These are phyloP conservation scores for Penicillium sp. DNA, from an alignment of 2,329 filamentous ascomycete species.

Conservation along the genomic window DNA sequence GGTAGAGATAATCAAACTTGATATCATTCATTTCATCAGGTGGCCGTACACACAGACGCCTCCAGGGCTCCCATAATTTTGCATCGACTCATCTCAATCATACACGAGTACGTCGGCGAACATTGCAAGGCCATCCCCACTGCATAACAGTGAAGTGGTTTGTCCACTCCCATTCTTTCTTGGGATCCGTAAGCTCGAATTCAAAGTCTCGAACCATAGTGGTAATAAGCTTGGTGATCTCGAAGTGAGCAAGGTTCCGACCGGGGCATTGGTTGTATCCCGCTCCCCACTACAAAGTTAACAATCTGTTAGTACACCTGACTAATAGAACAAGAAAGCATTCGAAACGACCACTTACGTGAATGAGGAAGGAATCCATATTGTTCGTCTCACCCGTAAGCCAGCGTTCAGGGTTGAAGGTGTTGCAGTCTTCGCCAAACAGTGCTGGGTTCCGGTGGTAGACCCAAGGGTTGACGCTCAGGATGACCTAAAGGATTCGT, in stretches of 20 bases:
- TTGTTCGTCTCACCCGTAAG: constrained; percentile 2
- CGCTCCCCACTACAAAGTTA: constrained; percentile 6
- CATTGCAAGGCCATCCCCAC: constrained; percentile 6
- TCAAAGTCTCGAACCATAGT: constrained; percentile 12
- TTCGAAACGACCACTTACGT: constrained; percentile 6
- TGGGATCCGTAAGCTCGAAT: constrained; percentile 7
- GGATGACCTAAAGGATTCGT: constrained; percentile 10
- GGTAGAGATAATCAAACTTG: too few relatives aligned
- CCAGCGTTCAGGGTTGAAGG: constrained; percentile 27
- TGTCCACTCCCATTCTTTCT: constrained; percentile 7
- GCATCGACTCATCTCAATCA: neutral
- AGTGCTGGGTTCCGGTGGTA: constrained; percentile 20
- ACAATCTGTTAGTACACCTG: neutral
- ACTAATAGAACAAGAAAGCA: neutral
- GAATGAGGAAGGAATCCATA: constrained; percentile 12
- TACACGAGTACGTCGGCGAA: neutral
- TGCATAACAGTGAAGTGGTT: constrained; percentile 6
- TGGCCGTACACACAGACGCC: neutral
- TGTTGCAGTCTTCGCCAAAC: constrained; percentile 24
- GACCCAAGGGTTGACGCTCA: constrained; percentile 37
- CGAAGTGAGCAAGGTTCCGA: constrained; percentile 14
- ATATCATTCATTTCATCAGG: neutral
- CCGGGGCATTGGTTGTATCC: constrained; percentile 15
- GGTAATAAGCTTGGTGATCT: constrained; percentile 11
- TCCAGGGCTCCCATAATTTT: neutral